These are phyloP conservation scores for Umbelopsis isabellina DNA, from an alignment of 192 early-diverging fungal species.

Conservation along the genomic window DNA sequence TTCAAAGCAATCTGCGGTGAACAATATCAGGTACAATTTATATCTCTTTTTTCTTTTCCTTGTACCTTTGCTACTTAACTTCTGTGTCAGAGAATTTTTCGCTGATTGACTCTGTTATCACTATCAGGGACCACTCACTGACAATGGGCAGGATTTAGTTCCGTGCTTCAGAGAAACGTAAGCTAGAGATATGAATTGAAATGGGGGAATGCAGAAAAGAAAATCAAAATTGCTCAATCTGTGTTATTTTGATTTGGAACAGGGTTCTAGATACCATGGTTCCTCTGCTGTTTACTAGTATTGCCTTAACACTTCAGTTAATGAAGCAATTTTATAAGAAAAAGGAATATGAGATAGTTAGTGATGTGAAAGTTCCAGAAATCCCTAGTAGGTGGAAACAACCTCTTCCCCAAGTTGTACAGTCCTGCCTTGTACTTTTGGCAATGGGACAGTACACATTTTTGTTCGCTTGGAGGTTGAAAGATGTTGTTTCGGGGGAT, in stretches of 20 bases:
- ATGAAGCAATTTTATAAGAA: conserved; percentile 11
- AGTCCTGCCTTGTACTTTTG: background rate
- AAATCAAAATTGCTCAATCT: too few relatives aligned
- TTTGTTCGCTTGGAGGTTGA: conserved; percentile 18
- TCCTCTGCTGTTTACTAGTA: background rate
- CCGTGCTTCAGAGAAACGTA: conserved; percentile 19
- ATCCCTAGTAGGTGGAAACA: conserved; percentile 17
- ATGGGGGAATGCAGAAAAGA: background rate
- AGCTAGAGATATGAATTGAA: background rate
- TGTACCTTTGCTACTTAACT: background rate
- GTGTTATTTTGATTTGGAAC: background rate
- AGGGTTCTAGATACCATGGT: conserved; percentile 9
- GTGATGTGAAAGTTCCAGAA: conserved; percentile 7
- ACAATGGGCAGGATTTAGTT: conserved; percentile 2
- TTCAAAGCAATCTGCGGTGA: conserved; percentile 12
- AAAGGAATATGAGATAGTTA: background rate
- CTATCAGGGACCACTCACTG: conserved; percentile 1
- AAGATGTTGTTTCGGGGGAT: background rate
- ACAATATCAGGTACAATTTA: conserved; percentile 6
- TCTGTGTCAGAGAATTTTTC: too few relatives aligned
- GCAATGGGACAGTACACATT: conserved; percentile 19
- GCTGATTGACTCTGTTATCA: too few relatives aligned
- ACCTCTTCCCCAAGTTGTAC: conserved; percentile 10
- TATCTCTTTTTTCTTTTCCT: background rate
- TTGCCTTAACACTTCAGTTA: background rate